phyloP scores from a whole-genome alignment of 257 asterid species.

The Salvia miltiorrhiza region DNA sequence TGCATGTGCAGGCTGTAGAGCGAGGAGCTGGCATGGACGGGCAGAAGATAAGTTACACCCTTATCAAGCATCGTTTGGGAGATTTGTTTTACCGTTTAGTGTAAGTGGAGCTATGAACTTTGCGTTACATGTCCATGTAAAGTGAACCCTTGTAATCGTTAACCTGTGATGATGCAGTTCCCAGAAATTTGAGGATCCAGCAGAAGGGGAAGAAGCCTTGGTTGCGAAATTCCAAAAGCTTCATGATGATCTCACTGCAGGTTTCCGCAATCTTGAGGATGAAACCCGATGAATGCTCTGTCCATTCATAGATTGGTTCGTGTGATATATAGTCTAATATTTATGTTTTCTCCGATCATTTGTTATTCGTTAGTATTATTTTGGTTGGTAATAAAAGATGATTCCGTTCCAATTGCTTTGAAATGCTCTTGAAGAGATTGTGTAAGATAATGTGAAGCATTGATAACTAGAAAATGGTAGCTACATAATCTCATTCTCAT shows the following conservation, averaged over 20 bases:
- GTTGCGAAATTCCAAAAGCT: constrained; percentile 81
- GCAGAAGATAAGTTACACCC: constrained; percentile 81
- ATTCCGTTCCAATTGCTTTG: neutral
- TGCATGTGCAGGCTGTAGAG: constrained; percentile 72
- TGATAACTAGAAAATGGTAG: too few relatives aligned
- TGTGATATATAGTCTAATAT: neutral
- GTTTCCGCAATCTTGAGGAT: constrained; percentile 97
- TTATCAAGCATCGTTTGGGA: constrained; percentile 89
- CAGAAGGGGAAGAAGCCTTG: constrained; percentile 85
- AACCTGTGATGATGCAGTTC: constrained; percentile 46
- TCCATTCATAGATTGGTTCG: too few relatives aligned
- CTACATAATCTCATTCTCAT: too few relatives aligned
- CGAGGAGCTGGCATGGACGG: constrained; percentile 99
- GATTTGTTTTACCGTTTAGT: constrained; percentile 91
- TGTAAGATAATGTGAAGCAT: too few relatives aligned
- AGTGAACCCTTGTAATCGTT: neutral
- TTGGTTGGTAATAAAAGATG: neutral
- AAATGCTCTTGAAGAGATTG: neutral
- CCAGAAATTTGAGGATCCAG: constrained; percentile 97
- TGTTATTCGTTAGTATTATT: neutral
- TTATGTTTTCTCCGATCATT: neutral
- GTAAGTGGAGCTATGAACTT: constrained; percentile 37
- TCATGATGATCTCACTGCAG: constrained; percentile 76
- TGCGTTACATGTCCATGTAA: too few relatives aligned
- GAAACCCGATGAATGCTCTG: too few relatives aligned